Base-by-base conservation (phyloP, 768 basidiomycete genomes). In the Leccinellum rugosiceps region DNA sequence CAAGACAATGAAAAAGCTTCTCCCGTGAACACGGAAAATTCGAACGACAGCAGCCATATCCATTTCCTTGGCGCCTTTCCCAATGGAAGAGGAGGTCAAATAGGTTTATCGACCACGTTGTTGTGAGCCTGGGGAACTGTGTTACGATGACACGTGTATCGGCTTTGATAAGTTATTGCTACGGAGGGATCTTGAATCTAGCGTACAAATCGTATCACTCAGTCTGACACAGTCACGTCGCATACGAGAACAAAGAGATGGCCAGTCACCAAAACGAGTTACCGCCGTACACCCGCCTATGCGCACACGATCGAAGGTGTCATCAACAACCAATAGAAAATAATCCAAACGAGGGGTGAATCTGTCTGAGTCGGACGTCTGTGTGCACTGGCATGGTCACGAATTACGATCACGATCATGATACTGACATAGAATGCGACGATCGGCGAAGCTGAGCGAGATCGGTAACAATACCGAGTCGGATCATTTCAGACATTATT, bases 381-480 rank as follows among this genome's bases (percentile, higher is more conserved):
- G 38, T 41, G 7, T 17, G 25, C 28, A 28, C 28, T 28, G 28
- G n/a, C n/a, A 41, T 19, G 38, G n/a, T 41, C 38, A 19, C 31
- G 28, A 31, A 11, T 31, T 2, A 7, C 17, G 38, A 19, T 41
- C 38, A 19, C 38, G 38, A 41, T 19, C 38, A 41, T 41, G n/a
- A 41, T 41, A 19, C n/a, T 9, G 17, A n/a, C 35, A n/a, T 3
- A 38, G 35, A 38, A 10, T 17, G 30, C 68, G 68, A 50, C 57
- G 48, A 38, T 68, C 68, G 58, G 55, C 48, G 41, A 61, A 70
- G 21, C 58, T 53, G 21, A 65, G 55, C 23, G 59, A 60, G 38
- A 70, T 50, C 21, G 66, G 62, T 2, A 64, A 43, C 11, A 41
- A 9, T 41, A 19, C n/a, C n/a, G 50, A 1, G 0, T 54, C 44